These are phyloP conservation scores for Mycena epipterygia DNA, from an alignment of 768 basidiomycete species.

Conservation along the genomic window DNA sequence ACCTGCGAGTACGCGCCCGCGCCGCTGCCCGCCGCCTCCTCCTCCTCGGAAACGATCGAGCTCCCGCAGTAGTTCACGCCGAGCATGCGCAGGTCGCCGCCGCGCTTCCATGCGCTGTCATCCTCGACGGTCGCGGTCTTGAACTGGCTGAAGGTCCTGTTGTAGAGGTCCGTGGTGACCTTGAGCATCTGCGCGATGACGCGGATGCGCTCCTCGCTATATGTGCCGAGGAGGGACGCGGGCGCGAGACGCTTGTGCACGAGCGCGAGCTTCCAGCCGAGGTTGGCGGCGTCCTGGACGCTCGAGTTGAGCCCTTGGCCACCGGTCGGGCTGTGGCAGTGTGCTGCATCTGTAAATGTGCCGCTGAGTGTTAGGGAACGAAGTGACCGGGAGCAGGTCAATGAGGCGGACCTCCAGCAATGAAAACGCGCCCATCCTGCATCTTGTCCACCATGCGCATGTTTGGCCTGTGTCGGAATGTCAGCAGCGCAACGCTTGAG, in stretches of 20 bases:
- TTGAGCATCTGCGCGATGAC: conserved; percentile 62
- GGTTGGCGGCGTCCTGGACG: conserved; percentile 57
- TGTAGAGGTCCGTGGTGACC: conserved; percentile 48
- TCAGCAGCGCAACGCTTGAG: not conserved
- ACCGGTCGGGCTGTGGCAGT: conserved; percentile 61
- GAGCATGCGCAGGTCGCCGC: conserved; percentile 48
- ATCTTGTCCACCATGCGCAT: conserved; percentile 63
- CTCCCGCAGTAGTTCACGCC: conserved; percentile 63
- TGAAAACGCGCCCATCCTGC: conserved; percentile 57
- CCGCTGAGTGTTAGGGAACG: not conserved
- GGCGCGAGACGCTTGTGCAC: conserved; percentile 54
- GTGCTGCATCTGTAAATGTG: conserved; percentile 61
- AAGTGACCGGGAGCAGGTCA: not conserved
- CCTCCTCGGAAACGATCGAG: conserved; percentile 53
- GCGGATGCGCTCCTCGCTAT: conserved; percentile 59
- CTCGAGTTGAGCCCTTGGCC: conserved; percentile 57
- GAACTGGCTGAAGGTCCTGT: conserved; percentile 38
- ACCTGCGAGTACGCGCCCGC: conserved; percentile 17
- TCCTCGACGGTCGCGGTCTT: conserved; percentile 22
- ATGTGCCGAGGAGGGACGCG: conserved; percentile 53
- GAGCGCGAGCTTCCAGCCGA: conserved; percentile 61
- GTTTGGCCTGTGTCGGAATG: conserved; percentile 49
- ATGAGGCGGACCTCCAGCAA: conserved; percentile 57
- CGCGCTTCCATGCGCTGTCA: conserved; percentile 25
- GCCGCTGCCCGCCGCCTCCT: not conserved